These are phyloP conservation scores for Tylopilus orsonianus DNA, from an alignment of 1,284 basidiomycete genomes.

Conservation along the genomic window DNA sequence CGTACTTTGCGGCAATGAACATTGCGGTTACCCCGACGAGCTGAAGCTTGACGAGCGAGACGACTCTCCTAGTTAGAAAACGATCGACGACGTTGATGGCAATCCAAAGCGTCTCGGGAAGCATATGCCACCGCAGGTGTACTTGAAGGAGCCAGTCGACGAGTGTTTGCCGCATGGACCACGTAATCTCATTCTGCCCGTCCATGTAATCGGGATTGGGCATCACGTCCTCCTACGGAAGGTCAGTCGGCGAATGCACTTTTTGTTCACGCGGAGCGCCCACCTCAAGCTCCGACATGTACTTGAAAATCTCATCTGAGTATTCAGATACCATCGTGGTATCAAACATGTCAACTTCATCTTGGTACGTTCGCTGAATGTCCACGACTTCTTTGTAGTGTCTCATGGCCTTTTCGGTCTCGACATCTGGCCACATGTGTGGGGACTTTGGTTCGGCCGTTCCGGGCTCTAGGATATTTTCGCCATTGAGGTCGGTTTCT, in stretches of 20 bases:
- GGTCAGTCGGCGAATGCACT: conserved; percentile 15
- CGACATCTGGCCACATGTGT: conserved; percentile 69
- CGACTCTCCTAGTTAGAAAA: conserved; percentile 90
- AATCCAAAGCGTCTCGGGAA: conserved; percentile 98
- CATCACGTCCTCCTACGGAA: conserved; percentile 77
- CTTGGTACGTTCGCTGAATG: conserved; percentile 72
- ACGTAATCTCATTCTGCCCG: conserved; percentile 92
- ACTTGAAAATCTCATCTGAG: conserved; percentile 94
- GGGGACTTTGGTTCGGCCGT: conserved; percentile 40
- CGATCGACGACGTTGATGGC: conserved; percentile 97
- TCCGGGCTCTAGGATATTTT: conserved; percentile 43
- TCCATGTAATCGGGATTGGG: conserved; percentile 94
- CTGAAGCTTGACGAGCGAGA: conserved; percentile 94
- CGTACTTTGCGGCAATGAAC: conserved; percentile 98
- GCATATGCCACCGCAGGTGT: conserved; percentile 94
- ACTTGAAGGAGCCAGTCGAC: conserved; percentile 99
- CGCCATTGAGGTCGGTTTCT: conserved; percentile 42
- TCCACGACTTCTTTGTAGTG: conserved; percentile 63
- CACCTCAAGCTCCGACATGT: conserved; percentile 93
- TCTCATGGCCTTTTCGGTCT: conserved; percentile 54
- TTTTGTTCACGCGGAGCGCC: conserved; percentile 16
- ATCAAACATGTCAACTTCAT: conserved; percentile 85
- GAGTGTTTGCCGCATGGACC: conserved; percentile 93
- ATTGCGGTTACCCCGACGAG: conserved; percentile 97
- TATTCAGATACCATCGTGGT: conserved; percentile 99